Conservation (phyloP, 495 filamentous ascomycete genomes). For the Xylaria venustula region DNA sequence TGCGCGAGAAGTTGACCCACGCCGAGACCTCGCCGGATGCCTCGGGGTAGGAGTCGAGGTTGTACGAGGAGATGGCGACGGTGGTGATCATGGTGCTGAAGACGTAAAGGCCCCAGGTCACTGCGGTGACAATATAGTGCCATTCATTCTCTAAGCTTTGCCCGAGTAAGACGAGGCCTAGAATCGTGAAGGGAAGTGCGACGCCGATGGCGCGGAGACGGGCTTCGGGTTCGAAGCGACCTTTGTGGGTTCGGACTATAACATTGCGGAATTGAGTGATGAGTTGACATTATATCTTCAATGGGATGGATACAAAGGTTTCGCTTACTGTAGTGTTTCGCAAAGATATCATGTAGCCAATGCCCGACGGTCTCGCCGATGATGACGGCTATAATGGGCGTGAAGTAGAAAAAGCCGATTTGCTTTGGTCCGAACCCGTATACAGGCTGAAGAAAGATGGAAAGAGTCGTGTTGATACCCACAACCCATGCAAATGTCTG, state of each 20-base stretch:
- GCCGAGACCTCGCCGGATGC: slow-evolving; percentile 56
- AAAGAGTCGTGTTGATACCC: slow-evolving; percentile 61
- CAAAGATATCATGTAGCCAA: slow-evolving; percentile 58
- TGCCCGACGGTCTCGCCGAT: slow-evolving; percentile 57
- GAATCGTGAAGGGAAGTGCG: slow-evolving; percentile 49
- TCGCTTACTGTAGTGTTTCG: slow-evolving; percentile 35
- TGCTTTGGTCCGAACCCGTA: slow-evolving; percentile 56
- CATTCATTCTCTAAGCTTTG: slow-evolving; percentile 51
- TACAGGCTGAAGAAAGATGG: slow-evolving; percentile 51
- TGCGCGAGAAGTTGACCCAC: slow-evolving; percentile 50
- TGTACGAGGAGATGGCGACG: slow-evolving; percentile 58
- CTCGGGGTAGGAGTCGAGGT: slow-evolving; percentile 59
- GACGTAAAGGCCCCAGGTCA: slow-evolving; percentile 57
- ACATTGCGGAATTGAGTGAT: not conserved
- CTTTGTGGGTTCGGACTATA: slow-evolving; percentile 42
- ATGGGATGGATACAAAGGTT: not conserved
- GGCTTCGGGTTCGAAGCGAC: slow-evolving; percentile 59
- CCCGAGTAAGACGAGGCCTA: slow-evolving; percentile 54
- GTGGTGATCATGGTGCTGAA: slow-evolving; percentile 67
- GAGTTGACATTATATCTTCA: not conserved
- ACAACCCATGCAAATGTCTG: slow-evolving; percentile 60
- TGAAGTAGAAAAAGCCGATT: slow-evolving; percentile 63
- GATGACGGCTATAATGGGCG: slow-evolving; percentile 51
- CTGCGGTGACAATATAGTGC: slow-evolving; percentile 55
- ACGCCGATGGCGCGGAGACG: slow-evolving; percentile 53